A percentile compares a stretch with the other conserved stretches of the same genome.
Conservation (phyloP, 2,329 filamentous ascomycete species). For the Sporothrix brunneoviolacea region DNA sequence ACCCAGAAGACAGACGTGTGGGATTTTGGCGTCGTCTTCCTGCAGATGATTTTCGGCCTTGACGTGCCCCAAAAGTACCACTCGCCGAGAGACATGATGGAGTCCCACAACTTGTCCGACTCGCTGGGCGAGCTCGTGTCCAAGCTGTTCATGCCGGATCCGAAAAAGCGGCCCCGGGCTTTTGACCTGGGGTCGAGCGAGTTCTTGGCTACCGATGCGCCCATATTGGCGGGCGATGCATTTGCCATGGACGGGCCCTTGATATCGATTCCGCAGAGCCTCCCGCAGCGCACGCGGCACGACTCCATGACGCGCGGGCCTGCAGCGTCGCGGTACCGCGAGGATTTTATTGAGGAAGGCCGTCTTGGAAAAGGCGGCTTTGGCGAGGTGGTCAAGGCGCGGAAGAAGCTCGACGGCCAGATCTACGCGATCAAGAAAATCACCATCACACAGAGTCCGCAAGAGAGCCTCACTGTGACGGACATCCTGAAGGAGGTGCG, state of each 20-base stretch:
- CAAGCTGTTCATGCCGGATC: slow-evolving; percentile 78
- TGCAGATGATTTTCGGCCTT: slow-evolving; percentile 90
- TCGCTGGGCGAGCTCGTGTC: slow-evolving; percentile 72
- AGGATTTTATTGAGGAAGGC: slow-evolving; percentile 87
- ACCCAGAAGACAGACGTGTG: slow-evolving; percentile 84
- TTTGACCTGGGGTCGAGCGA: slow-evolving; percentile 64
- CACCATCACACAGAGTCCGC: slow-evolving; percentile 74
- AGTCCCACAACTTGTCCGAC: slow-evolving; percentile 63
- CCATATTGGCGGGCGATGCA: slow-evolving; percentile 45
- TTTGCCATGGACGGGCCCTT: slow-evolving; percentile 36
- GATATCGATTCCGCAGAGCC: slow-evolving; percentile 34
- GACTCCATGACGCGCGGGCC: slow-evolving; percentile 54
- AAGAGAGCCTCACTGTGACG: slow-evolving; percentile 73
- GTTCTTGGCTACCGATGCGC: slow-evolving; percentile 59
- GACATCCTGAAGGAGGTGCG: slow-evolving; percentile 82
- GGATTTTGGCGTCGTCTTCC: slow-evolving; percentile 85
- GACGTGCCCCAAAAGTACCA: slow-evolving; percentile 69
- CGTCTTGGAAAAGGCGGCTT: slow-evolving; percentile 89
- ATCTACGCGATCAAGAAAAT: slow-evolving; percentile 98
- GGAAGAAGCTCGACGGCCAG: slow-evolving; percentile 87
- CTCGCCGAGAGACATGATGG: slow-evolving; percentile 68
- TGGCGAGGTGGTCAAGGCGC: slow-evolving; percentile 90
- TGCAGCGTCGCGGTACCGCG: slow-evolving; percentile 67
- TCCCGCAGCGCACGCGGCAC: slow-evolving; percentile 44
- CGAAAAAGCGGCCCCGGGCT: slow-evolving; percentile 76